Evolutionary conservation across 352 stramenopile genomes (phyloP).

Genomic region (Globisporangium sylvaticum): DNA sequence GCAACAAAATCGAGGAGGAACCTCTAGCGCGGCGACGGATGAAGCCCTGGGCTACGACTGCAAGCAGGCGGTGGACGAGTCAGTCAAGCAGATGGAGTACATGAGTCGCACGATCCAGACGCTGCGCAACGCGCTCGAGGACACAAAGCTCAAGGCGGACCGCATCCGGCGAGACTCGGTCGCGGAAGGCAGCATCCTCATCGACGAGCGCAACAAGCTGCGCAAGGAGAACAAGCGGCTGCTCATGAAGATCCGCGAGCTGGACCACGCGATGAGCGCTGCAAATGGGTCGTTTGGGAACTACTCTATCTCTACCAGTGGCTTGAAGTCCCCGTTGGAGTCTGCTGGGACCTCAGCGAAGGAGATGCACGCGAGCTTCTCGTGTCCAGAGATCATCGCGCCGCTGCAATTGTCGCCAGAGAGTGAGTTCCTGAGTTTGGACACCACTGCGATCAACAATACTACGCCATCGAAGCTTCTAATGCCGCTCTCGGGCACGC

Average conservation of each 20-base stretch:
- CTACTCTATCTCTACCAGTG: not conserved
- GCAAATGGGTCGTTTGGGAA: slow-evolving; percentile 6
- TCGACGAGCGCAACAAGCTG: slow-evolving; percentile 77
- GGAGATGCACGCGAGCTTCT: slow-evolving; percentile 24
- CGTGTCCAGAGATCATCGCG: slow-evolving; percentile 29
- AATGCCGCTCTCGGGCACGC: slow-evolving; percentile 21
- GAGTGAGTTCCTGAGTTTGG: slow-evolving; percentile 20
- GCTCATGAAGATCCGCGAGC: slow-evolving; percentile 58
- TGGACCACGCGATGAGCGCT: slow-evolving; percentile 37
- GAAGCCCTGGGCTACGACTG: slow-evolving; percentile 66
- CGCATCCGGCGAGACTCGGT: slow-evolving; percentile 68
- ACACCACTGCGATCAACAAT: slow-evolving; percentile 10
- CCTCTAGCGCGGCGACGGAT: slow-evolving; percentile 17
- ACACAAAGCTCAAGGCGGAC: slow-evolving; percentile 63
- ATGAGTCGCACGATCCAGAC: slow-evolving; percentile 77
- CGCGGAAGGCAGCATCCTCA: slow-evolving; percentile 71
- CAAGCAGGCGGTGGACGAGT: slow-evolving; percentile 73
- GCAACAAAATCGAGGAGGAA: not conserved
- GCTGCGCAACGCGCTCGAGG: slow-evolving; percentile 53
- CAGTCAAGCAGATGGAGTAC: slow-evolving; percentile 75
- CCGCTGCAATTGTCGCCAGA: slow-evolving; percentile 17
- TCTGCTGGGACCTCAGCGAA: not conserved
- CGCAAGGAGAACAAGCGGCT: slow-evolving; percentile 72
- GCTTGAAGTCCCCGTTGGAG: slow-evolving; percentile 11
- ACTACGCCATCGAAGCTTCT: slow-evolving; percentile 19